Evolutionary conservation across 257 asterid species (phyloP).

Genomic region (Solanum pennellii): DNA sequence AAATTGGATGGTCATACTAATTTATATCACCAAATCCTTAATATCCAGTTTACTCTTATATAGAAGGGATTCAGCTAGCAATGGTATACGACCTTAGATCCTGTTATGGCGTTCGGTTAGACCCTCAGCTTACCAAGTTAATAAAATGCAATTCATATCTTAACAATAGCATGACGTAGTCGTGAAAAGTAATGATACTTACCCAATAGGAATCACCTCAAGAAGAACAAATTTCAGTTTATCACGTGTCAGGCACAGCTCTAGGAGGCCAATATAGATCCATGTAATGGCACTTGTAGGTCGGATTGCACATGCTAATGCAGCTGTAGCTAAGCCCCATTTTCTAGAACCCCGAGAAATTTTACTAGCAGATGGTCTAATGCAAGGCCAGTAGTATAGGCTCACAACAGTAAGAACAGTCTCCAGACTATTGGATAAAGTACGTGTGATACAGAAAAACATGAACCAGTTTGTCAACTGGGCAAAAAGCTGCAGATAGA

Average conservation of each 20-base stretch:
- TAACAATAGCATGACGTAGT: not conserved
- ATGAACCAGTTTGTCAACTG: slow-evolving; percentile 89
- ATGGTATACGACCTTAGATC: not conserved
- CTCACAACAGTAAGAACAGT: slow-evolving; percentile 79
- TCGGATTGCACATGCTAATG: slow-evolving; percentile 80
- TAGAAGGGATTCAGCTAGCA: not conserved
- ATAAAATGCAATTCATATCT: not conserved
- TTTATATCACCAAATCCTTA: not conserved
- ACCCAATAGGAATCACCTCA: slow-evolving; percentile 84
- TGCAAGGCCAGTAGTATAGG: slow-evolving; percentile 89
- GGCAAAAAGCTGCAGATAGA: slow-evolving; percentile 60
- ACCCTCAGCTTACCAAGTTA: not conserved
- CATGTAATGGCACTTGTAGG: slow-evolving; percentile 95
- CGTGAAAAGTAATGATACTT: slow-evolving; percentile 13
- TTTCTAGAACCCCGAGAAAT: slow-evolving; percentile 41
- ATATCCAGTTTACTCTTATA: not conserved
- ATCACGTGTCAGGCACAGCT: slow-evolving; percentile 37
- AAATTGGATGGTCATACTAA: not conserved
- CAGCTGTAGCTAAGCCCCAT: slow-evolving; percentile 63
- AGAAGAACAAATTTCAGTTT: slow-evolving; percentile 49
- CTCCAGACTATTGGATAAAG: slow-evolving; percentile 82
- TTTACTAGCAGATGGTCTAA: slow-evolving; percentile 33
- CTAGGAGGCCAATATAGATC: slow-evolving; percentile 71
- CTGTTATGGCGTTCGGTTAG: not conserved
- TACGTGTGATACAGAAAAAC: slow-evolving; percentile 88